These are phyloP conservation scores for Globisporangium radiosum DNA, from an alignment of 352 stramenopile species.

Conservation along the genomic window DNA sequence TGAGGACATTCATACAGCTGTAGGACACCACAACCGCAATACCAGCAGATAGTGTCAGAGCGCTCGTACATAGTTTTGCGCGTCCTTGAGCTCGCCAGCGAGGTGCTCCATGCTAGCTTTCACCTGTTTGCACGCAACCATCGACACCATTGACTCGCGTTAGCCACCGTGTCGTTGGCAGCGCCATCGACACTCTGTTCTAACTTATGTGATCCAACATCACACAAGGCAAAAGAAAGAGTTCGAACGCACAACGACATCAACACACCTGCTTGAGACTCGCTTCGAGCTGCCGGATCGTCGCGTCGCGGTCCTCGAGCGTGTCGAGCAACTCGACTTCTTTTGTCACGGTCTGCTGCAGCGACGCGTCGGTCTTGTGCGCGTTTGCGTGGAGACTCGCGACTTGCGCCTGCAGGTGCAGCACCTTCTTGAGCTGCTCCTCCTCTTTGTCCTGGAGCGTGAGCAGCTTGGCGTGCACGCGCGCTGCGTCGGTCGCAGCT, in stretches of 20 bases:
- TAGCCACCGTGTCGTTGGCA: no score
- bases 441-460: slow-evolving; percentile 16
- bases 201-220: no score
- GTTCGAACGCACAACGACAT: background rate
- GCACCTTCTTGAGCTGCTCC: slow-evolving; percentile 20
- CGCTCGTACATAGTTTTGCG: slow-evolving; percentile 38
- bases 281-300: slow-evolving; percentile 22
- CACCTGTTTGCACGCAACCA: slow-evolving; percentile 8
- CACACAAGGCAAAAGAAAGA: no score
- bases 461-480: slow-evolving; percentile 11
- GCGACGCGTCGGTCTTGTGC: slow-evolving; percentile 13
- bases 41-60: background rate
- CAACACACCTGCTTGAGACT: slow-evolving; percentile 17
- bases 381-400: slow-evolving; percentile 18
- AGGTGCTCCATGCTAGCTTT: slow-evolving; percentile 37
- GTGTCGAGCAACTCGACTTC: slow-evolving; percentile 22
- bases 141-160: no score
- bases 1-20: no score
- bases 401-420: slow-evolving; percentile 25
- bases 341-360: slow-evolving; percentile 19
- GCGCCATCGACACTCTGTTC: background rate
- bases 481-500: slow-evolving; percentile 4
- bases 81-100: slow-evolving; percentile 38
- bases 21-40: background rate
- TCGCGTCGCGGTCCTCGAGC: slow-evolving; percentile 20